Evolutionary conservation across 495 filamentous ascomycete genomes (phyloP), one percentile per base, ranked within the genome.

Genomic region (Hypomontagnella submonticulosa): DNA sequence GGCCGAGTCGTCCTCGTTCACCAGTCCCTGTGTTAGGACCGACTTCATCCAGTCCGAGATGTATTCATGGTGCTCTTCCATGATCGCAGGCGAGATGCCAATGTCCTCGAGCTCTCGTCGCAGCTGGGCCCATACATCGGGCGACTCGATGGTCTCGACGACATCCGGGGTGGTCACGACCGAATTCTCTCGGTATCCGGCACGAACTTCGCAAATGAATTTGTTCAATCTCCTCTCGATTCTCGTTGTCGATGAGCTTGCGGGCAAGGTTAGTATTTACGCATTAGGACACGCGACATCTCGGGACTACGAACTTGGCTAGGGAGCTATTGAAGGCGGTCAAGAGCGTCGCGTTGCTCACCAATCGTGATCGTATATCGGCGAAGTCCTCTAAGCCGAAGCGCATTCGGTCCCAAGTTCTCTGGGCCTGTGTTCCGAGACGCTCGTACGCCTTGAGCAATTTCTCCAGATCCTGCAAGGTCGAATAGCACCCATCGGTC

Each of bases 391-490:
- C 67, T 4, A 63, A 20, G 6, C 72, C 70, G 58, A 70, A 79
- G 8, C 58, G 67, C 71, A 76, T 67, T n/a, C 76, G 69, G 64
- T 78, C 77, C 75, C 75, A 80, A 19, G 69, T 73, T 18, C 73
- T 52, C 69, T 77, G 71, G 19, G 65, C 59, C 34, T 77, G 68
- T 6, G 75, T 76, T 20, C 76, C 77, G 11, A 76, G 63, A 30
- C 65, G 73, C 15, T 75, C 67, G 38, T 76, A 77, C 8, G 57
- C 67, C n/a, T 64, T 43, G 5, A 77, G 52, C n/a, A 77, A 43
- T 18, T 38, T 47, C 9, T 75, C 60, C 37, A 78, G 52, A 18
- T 79, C 72, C 10, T 57, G 40, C 9, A 79, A 70, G 1, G 75
- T 65, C 8, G 51, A 33, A 4, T 70, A 48, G 50, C 73, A 77